Conservation (phyloP, 306 rosid genomes). For the Lablab purpureus region DNA sequence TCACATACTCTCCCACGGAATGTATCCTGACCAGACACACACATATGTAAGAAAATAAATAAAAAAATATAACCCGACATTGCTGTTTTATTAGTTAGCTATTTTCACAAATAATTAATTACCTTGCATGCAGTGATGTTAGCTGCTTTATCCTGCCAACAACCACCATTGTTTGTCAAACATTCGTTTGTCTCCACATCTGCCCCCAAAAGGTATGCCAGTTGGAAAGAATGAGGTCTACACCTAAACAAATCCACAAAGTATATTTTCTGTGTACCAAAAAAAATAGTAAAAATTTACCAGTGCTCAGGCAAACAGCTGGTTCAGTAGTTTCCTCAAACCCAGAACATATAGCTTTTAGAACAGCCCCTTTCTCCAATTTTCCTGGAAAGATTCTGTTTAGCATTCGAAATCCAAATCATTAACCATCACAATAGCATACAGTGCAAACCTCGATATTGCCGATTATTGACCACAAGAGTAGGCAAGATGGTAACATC, state of each 20-base stretch:
- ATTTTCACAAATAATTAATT: constrained; percentile 34
- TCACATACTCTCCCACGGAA: constrained; percentile 96
- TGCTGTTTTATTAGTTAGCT: constrained; percentile 6
- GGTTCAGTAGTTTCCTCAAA: constrained; percentile 96
- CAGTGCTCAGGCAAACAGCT: constrained; percentile 85
- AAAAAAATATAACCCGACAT: neutral
- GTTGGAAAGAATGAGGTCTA: constrained; percentile 13
- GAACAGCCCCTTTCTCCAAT: constrained; percentile 84
- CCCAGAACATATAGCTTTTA: constrained; percentile 94
- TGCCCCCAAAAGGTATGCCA: constrained; percentile 47
- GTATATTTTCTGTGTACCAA: constrained; percentile 1
- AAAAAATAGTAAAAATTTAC: constrained; percentile 50
- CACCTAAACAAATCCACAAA: constrained; percentile 20
- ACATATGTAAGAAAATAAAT: constrained; percentile 1
- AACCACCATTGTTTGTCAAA: constrained; percentile 82
- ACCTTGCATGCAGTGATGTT: constrained; percentile 94
- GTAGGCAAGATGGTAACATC: constrained; percentile 96
- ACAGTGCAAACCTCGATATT: constrained; percentile 81
- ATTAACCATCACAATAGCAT: constrained; percentile 32
- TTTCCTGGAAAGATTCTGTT: constrained; percentile 68
- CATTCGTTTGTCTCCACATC: constrained; percentile 94
- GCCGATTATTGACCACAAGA: constrained; percentile 91
- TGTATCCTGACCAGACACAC: constrained; percentile 70
- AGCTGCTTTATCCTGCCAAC: constrained; percentile 82
- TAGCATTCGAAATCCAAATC: constrained; percentile 50